Evolutionary conservation across 352 stramenopile species (phyloP).

Genomic region (Phytophthora macrochlamydospora): DNA sequence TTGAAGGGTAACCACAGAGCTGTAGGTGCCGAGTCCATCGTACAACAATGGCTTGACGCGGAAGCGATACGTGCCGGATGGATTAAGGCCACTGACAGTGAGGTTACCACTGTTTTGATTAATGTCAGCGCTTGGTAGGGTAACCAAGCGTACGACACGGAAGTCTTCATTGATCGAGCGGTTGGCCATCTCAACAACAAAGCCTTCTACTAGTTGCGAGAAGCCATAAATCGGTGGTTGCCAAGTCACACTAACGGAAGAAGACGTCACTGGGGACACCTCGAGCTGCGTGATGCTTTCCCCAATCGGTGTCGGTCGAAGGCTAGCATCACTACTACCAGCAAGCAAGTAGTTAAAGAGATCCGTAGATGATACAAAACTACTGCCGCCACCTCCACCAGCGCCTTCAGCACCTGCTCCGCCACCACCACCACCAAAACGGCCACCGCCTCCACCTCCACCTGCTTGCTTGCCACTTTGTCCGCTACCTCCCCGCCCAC

Average conservation of each 20-base stretch:
- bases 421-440: slow-evolving; percentile 75
- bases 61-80: slow-evolving; percentile 53
- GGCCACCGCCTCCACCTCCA: slow-evolving; percentile 78
- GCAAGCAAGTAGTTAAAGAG: slow-evolving; percentile 24
- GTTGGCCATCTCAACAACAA: slow-evolving; percentile 68
- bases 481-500: slow-evolving; percentile 53
- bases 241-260: slow-evolving; percentile 47
- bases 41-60: slow-evolving; percentile 56
- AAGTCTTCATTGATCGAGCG: slow-evolving; percentile 65
- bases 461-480: slow-evolving; percentile 79
- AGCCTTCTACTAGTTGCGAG: slow-evolving; percentile 45
- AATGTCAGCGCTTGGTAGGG: slow-evolving; percentile 10
- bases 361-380: slow-evolving; percentile 41
- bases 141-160: slow-evolving; percentile 40
- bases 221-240: slow-evolving; percentile 42
- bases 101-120: slow-evolving; percentile 18
- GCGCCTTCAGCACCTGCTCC: slow-evolving; percentile 62
- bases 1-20: slow-evolving; percentile 32
- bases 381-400: slow-evolving; percentile 69
- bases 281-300: slow-evolving; percentile 35
- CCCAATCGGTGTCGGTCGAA: slow-evolving; percentile 17
- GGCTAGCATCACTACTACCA: slow-evolving; percentile 14
- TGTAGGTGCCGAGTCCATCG: slow-evolving; percentile 43
- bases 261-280: slow-evolving; percentile 34
- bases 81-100: slow-evolving; percentile 30